These are phyloP conservation scores for Diplocarpon mali DNA, from an alignment of 2,329 filamentous ascomycete species.

Conservation along the genomic window DNA sequence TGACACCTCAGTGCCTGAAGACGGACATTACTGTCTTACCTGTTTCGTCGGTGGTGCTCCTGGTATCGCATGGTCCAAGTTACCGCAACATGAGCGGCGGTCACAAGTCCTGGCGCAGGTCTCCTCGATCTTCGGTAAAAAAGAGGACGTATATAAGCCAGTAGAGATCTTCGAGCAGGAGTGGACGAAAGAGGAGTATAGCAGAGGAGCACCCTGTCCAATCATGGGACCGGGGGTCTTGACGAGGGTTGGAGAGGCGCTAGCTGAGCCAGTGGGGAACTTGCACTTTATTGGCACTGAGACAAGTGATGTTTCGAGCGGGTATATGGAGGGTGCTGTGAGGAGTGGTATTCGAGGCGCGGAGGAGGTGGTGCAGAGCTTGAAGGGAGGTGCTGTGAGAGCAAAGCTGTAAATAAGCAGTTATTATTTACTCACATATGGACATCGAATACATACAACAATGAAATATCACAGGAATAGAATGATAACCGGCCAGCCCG, in stretches of 20 bases:
- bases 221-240: slow-evolving; percentile 27
- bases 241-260: slow-evolving; percentile 15
- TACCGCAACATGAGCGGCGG: slow-evolving; percentile 7
- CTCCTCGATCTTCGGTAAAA: slow-evolving; percentile 2
- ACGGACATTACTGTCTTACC: slow-evolving; percentile 20
- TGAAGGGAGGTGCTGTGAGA: not conserved
- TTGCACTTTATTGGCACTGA: slow-evolving; percentile 41
- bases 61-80: slow-evolving; percentile 4
- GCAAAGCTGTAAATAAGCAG: not conserved
- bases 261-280: slow-evolving; percentile 29
- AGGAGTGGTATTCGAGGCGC: slow-evolving; percentile 34
- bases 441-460: no score
- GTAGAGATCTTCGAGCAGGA: slow-evolving; percentile 14
- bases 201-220: slow-evolving; percentile 28
- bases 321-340: slow-evolving; percentile 41
- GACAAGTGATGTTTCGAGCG: slow-evolving; percentile 37
- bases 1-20: slow-evolving; percentile 34
- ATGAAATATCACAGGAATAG: no score
- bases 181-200: slow-evolving; percentile 22
- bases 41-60: slow-evolving; percentile 6
- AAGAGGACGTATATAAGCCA: slow-evolving; percentile 7
- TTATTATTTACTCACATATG: no score
- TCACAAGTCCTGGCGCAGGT: slow-evolving; percentile 6
- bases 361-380: slow-evolving; percentile 28
- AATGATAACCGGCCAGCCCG: no score